Evolutionary conservation across 345 rosid genomes (phyloP).

Genomic region (Capsella bursapastoris): DNA sequence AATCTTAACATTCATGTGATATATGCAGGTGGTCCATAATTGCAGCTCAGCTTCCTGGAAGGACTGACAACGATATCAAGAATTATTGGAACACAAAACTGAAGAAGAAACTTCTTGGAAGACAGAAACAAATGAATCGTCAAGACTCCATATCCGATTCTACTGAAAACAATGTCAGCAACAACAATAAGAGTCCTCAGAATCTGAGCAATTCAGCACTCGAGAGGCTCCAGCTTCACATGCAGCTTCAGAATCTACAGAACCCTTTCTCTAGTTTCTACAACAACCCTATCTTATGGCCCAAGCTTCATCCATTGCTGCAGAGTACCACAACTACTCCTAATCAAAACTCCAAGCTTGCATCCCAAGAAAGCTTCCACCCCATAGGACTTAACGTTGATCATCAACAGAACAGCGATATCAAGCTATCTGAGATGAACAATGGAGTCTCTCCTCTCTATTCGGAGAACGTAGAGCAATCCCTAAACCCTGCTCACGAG

Average conservation of each 20-base stretch:
- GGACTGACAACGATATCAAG: conserved; percentile 98
- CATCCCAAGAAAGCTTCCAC: conserved; percentile 40
- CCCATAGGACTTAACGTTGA: conserved; percentile 19
- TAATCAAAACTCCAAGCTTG: conserved; percentile 36
- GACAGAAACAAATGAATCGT: conserved; percentile 64
- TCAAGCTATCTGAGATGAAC: conserved; percentile 35
- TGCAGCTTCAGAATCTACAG: conserved; percentile 83
- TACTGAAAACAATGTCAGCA: conserved; percentile 34
- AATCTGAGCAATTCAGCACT: conserved; percentile 73
- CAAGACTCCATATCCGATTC: conserved; percentile 44
- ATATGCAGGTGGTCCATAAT: conserved; percentile 90
- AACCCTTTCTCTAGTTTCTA: conserved; percentile 63
- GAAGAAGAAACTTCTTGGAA: conserved; percentile 93
- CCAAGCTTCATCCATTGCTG: conserved; percentile 67
- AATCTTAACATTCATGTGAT: conserved; percentile 24
- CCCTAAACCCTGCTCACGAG: conserved; percentile 34
- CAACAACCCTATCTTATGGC: conserved; percentile 73
- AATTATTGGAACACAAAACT: conserved; percentile 97
- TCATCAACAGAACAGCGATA: conserved; percentile 28
- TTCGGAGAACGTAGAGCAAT: conserved; percentile 37
- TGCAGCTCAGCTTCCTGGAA: conserved; percentile 98
- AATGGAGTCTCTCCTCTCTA: conserved; percentile 39
- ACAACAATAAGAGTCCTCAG: conserved; percentile 48
- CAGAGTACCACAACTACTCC: conserved; percentile 30
- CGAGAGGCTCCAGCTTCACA: conserved; percentile 90